Base-by-base conservation (phyloP, 2,329 filamentous ascomycete species). In the Fusarium cyanostomum region DNA sequence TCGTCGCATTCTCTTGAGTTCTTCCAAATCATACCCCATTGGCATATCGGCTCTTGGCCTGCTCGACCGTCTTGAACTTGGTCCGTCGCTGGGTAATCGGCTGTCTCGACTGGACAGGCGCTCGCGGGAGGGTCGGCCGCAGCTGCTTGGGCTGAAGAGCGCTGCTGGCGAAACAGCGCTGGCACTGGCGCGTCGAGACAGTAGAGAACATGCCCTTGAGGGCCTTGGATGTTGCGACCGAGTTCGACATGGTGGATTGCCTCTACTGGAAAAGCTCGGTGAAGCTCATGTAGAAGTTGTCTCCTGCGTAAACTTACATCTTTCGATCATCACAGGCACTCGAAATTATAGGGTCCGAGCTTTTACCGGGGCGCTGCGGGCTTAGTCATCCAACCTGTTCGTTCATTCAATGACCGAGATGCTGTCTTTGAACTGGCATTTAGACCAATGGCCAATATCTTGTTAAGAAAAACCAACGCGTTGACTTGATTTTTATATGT, bases 31-130 rank as follows among this genome's bases (percentile, higher is more conserved):
- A 62, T 81, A 85, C 83, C 54, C 85, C 85, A 48, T 82, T 83
- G 61, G 81, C 80, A 65, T 87, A 82, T 62, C 84, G 78, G 73
- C 83, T 86, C 77, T 83, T 85, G 42, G 83, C 83, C 76, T 87
- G 81, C 69, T 87, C 84, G 21, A 87, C 80, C 8, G 85, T 86
- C 75, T 84, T 85, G 69, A 71, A 77, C 59, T 79, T 79, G 18
- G 75, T 76, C 53, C 78, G 77, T 66, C 74, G 74, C 69, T 79
- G 78, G 46, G 70, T 69, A 30, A 77, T 71, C 3, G 74, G 71
- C 61, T 75, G 75, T 68, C 73, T 71, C 38, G 72, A 69, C 62
- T 75, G 75, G 30, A 74, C 42, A 38, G 73, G 57, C 8, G 63
- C 59, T 59, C 71, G 69, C 33, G 71, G 72, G 50, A 76, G 67